Conservation (phyloP, 306 rosid genomes). For the Casuarina equisetifolia region DNA sequence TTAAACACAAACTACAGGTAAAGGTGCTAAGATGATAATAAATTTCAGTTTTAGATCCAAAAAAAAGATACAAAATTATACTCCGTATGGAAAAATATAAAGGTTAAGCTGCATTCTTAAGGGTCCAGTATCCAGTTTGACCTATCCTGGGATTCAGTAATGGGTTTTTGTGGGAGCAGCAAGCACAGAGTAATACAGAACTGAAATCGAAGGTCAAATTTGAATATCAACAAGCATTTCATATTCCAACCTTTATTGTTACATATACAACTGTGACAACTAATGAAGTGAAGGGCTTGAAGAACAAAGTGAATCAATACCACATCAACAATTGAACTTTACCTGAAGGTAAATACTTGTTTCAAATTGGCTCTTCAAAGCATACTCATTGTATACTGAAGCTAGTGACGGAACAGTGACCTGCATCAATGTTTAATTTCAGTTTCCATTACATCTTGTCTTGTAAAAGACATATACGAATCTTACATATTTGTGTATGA, state of each 20-base stretch:
- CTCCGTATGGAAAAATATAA: not conserved
- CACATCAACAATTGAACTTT: slow-evolving; percentile 10
- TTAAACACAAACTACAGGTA: not conserved
- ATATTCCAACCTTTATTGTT: not conserved
- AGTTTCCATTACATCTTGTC: slow-evolving; percentile 7
- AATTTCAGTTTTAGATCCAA: not conserved
- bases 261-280: not conserved
- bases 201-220: not conserved
- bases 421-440: slow-evolving; percentile 44
- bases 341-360: slow-evolving; percentile 99
- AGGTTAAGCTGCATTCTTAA: not conserved
- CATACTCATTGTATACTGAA: slow-evolving; percentile 96
- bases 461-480: not conserved
- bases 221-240: not conserved
- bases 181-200: not conserved
- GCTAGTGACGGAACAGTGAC: slow-evolving; percentile 96
- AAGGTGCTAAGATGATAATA: not conserved
- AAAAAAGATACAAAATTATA: not conserved
- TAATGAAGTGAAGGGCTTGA: not conserved
- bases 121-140: not conserved
- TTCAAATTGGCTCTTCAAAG: slow-evolving; percentile 98
- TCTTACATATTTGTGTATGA: not conserved
- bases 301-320: not conserved
- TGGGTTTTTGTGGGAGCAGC: not conserved
- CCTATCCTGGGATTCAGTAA: not conserved